Evolutionary conservation across 2,329 filamentous ascomycete species (phyloP), one percentile per base, ranked within the genome.

Genomic region (Chalaropsis thielavioides): DNA sequence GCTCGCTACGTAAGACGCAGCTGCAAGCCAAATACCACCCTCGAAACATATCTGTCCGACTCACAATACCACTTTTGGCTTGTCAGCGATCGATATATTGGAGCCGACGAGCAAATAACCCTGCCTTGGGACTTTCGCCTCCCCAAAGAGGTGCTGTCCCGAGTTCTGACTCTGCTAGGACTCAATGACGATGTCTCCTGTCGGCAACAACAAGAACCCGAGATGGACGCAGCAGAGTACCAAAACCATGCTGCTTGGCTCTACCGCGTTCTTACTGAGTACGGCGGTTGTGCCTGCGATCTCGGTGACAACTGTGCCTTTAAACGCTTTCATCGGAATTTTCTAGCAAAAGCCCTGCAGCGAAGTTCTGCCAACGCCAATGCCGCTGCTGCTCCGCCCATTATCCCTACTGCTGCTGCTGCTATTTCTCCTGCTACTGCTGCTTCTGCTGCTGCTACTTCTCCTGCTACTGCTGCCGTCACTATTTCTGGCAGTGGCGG

Each of bases 1-100:
- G 85, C 94, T 66, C 88, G 94, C 56, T 96, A 94, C 72, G 85
- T 95, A n/a, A 85, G 94, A 65, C 84, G 92, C 69, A 97, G 94
- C 71, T 99, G 94, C 76, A 85, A 83, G 68, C 90, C 94, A 1
- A 99, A 97, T 71, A 84, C 94, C n/a, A 81, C 83, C 40, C 79
- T 97, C 70, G 92, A 94, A 72, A 95, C 92, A 0, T 89, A 91
- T 69, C 83, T 96, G 60, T 89, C 89, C 1, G 86, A 85, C 59
- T 81, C 82, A 2, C 86, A 85, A 0, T 95, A 92, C 72, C 90
- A 94, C 72, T 96, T 97, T 74, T 96, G 92, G 83, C 86, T 96
- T 68, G 84, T 96, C 67, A 91, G 90, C 70, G 89, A 89, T 70
- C 83, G 88, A 63, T 81, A 86, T 44, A 91, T 97, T 65, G 75